Conservation (phyloP, 1,139 yeast species). For the Geotrichum cucujoidarum region DNA sequence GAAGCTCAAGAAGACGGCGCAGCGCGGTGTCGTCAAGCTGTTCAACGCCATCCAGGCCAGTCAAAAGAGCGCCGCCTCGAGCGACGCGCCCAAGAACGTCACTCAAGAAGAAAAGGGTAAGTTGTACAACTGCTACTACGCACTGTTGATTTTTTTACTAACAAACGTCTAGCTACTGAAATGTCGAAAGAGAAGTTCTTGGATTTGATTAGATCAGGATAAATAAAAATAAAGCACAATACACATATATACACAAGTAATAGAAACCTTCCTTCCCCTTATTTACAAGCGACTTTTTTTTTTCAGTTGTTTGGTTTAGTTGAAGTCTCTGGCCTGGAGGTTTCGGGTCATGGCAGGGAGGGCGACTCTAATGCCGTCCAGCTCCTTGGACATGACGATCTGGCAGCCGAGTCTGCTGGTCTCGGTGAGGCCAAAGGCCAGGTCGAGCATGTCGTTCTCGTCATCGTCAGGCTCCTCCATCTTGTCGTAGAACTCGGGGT, state of each 20-base stretch:
- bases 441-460: conserved; percentile 95
- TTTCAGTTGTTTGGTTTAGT: conserved; percentile 23
- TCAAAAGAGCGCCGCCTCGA: conserved; percentile 46
- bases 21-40: conserved; percentile 85
- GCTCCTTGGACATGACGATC: conserved; percentile 77
- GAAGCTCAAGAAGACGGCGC: conserved; percentile 75
- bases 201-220: conserved; percentile 84
- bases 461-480: conserved; percentile 96
- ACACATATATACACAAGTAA: conserved; percentile 3
- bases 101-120: conserved; percentile 45
- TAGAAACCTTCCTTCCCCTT: no score
- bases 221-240: no score
- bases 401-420: conserved; percentile 93
- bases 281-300: no score
- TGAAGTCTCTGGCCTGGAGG: conserved; percentile 72
- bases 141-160: conserved; percentile 4
- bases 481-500: conserved; percentile 85
- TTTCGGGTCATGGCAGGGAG: conserved; percentile 96
- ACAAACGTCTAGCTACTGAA: conserved; percentile 51
- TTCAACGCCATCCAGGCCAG: conserved; percentile 88
- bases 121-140: background rate
- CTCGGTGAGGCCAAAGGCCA: conserved; percentile 95
- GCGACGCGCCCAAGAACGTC: conserved; percentile 32
- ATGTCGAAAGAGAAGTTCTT: conserved; percentile 85
- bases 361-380: conserved; percentile 94